These are phyloP conservation scores for Citrullus mucosospermus DNA, from an alignment of 306 rosid species.

Conservation along the genomic window DNA sequence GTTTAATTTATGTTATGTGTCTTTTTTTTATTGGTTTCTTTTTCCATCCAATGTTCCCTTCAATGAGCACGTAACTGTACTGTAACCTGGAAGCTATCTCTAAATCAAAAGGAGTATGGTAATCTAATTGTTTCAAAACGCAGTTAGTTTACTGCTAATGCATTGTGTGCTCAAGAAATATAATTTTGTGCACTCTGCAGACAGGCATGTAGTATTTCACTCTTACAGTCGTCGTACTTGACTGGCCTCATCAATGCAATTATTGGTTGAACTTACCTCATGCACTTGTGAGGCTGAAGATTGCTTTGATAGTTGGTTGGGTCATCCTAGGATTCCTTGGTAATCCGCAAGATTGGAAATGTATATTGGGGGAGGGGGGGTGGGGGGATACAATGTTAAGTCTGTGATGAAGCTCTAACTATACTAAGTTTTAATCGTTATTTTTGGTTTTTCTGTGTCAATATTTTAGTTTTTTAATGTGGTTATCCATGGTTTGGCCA, in stretches of 20 bases:
- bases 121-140: neutral
- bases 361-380: neutral
- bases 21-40: neutral
- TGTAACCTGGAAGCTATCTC: neutral
- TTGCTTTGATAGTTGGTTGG: neutral
- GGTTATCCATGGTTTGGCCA: neutral
- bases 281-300: neutral
- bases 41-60: neutral
- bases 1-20: neutral
- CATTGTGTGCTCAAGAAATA: neutral
- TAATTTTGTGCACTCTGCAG: neutral
- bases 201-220: neutral
- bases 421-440: neutral
- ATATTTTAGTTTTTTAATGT: neutral
- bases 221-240: neutral
- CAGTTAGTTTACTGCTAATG: neutral
- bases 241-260: neutral
- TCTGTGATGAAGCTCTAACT: neutral
- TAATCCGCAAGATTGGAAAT: neutral
- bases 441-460: neutral
- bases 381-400: neutral
- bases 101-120: neutral
- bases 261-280: neutral
- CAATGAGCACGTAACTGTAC: neutral
- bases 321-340: neutral